Evolutionary conservation across 768 basidiomycete species (phyloP).

Genomic region (Mycena alexandri): DNA sequence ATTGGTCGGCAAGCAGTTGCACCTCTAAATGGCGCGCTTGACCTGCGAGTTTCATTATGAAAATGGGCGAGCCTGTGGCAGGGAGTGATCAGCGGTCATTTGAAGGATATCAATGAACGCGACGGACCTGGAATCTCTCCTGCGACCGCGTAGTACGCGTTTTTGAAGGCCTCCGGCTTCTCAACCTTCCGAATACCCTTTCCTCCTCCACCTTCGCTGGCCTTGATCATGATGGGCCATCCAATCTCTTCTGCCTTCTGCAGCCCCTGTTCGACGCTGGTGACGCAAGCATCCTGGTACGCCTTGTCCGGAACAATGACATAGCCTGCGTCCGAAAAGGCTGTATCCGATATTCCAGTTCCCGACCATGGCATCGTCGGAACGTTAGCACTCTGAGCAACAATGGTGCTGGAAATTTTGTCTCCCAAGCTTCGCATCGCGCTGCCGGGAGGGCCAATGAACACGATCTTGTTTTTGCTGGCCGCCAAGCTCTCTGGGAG

Average conservation of each 20-base stretch:
- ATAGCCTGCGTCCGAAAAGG: conserved; percentile 86
- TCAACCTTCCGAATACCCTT: conserved; percentile 99
- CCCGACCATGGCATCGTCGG: conserved; percentile 99
- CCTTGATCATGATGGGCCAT: conserved; percentile 99
- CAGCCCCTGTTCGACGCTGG: conserved; percentile 88
- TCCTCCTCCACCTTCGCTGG: conserved; percentile 98
- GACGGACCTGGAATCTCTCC: conserved; percentile 94
- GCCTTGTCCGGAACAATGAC: conserved; percentile 95
- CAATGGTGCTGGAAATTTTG: conserved; percentile 99
- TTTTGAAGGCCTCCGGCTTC: conserved; percentile 87
- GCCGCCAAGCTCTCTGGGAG: conserved; percentile 93
- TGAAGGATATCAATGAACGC: conserved; percentile 26
- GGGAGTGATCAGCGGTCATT: conserved; percentile 25
- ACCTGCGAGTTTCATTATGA: conserved; percentile 99
- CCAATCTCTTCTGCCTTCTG: conserved; percentile 88
- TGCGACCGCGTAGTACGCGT: conserved; percentile 92
- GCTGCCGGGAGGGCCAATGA: conserved; percentile 98
- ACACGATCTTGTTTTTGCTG: conserved; percentile 95
- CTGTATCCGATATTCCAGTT: conserved; percentile 90
- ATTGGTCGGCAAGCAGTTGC: conserved; percentile 98
- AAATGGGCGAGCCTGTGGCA: conserved; percentile 90
- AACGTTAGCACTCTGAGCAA: conserved; percentile 95
- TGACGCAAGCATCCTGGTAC: conserved; percentile 90
- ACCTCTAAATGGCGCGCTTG: conserved; percentile 98
- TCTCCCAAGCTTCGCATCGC: conserved; percentile 99